Evolutionary conservation across 1,284 basidiomycete species (phyloP), one percentile per base, ranked within the genome.

Genomic region (Lentinula novae-zelandiae): DNA sequence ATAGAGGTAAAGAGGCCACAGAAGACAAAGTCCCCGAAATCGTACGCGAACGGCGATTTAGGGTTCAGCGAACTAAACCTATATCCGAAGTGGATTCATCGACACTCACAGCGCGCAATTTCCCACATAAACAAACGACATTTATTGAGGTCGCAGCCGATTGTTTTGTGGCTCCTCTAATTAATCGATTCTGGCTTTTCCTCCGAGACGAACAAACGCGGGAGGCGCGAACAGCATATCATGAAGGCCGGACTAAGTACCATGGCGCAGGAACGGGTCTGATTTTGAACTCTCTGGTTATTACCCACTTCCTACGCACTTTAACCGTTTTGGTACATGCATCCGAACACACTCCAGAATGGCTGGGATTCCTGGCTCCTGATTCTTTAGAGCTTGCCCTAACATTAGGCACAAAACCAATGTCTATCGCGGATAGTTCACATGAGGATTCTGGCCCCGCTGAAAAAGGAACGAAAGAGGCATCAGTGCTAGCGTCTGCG

Each of bases 171-270:
- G 84, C 89, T 59, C 96, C 96, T 0, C 77, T 98, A 36, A 82
- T 98, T 71, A 92, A 94, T 67, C 86, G 89, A 7, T 96, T 98
- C 73, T 96, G 94, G 92, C 71, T 83, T n/a, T 92, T 94, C 73
- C 82, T 95, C 49, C 84, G 90, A 13, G 92, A 95, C 67, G 87
- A 92, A 67, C 84, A 90, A 65, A 81, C 82, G 7, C 81, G 90
- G 34, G 91, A 93, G 68, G 80, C 83, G 52, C 81, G 90, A 51
- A 89, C 86, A 1, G 75, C 83, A 0, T 77, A 80, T 57, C 72
- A 75, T 55, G 76, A 73, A 46, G 74, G 71, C 52, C 69, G 83
- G 50, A 77, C 78, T 57, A 80, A 77, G 55, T 93, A 92, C 67
- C 79, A 80, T 48, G 82, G 88, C 1, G 86, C 89, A 0, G 94